Evolutionary conservation across 1,139 yeast species (phyloP).

Genomic region (Debaryomyces udenii): DNA sequence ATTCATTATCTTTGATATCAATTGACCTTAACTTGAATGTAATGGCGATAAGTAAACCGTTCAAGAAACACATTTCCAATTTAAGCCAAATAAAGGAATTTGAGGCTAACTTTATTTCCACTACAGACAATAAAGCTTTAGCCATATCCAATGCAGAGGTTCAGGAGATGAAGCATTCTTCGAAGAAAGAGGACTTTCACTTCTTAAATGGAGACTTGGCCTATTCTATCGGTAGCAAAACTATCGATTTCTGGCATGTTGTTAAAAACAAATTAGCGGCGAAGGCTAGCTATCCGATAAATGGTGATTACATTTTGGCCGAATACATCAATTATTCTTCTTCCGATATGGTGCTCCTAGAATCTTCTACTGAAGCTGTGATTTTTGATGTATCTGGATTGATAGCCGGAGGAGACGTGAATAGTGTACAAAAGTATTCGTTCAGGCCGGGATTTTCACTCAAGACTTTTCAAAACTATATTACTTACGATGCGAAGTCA

Average conservation of each 20-base stretch:
- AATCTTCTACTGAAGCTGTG: neutral
- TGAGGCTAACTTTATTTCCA: conserved; percentile 23
- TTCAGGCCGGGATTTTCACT: neutral
- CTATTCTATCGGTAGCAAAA: neutral
- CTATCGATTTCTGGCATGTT: conserved; percentile 4
- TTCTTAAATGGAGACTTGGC: conserved; percentile 2
- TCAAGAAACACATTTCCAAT: conserved; percentile 4
- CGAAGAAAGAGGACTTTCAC: conserved; percentile 15
- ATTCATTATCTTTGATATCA: conserved; percentile 6
- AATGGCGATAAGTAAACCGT: neutral
- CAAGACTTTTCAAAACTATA: neutral
- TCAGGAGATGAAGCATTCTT: conserved; percentile 19
- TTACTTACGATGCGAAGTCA: neutral
- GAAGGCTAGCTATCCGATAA: neutral
- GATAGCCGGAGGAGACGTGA: neutral
- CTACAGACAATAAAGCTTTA: conserved; percentile 21
- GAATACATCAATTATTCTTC: conserved; percentile 1
- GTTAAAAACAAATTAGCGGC: neutral
- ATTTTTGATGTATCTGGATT: conserved; percentile 9
- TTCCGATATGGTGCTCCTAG: conserved; percentile 1
- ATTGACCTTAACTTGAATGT: neutral
- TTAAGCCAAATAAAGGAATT: conserved; percentile 20
- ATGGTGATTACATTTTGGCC: neutral
- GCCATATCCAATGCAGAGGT: neutral
- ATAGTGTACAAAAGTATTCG: conserved; percentile 3